Evolutionary conservation across 2,329 filamentous ascomycete genomes (phyloP).

Genomic region (Aureobasidium sp.): DNA sequence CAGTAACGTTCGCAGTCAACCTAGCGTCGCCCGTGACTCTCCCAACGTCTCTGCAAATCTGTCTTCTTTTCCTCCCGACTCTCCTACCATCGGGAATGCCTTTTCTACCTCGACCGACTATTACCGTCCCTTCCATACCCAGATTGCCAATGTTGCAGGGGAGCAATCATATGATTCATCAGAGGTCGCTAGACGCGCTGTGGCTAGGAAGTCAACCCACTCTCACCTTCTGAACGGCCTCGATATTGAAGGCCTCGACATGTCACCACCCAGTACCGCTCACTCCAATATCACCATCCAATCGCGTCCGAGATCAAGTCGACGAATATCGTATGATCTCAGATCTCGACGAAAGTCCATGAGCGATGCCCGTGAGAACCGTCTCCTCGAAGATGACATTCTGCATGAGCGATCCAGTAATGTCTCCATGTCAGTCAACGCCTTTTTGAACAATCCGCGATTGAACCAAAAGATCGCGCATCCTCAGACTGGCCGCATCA

Average conservation of each 20-base stretch:
- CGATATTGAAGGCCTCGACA: constrained; percentile 16
- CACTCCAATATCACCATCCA: background rate
- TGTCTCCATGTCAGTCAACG: constrained; percentile 77
- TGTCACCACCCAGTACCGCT: constrained; percentile 8
- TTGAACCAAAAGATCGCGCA: constrained; percentile 83
- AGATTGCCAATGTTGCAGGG: constrained; percentile 1
- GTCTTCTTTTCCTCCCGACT: constrained; percentile 11
- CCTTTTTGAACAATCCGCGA: constrained; percentile 73
- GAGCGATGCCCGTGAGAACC: constrained; percentile 29
- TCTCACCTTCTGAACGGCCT: constrained; percentile 5
- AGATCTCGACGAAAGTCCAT: constrained; percentile 26
- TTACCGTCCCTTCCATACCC: constrained; percentile 6
- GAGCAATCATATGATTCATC: constrained; percentile 9
- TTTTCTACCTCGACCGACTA: constrained; percentile 2
- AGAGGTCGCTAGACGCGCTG: constrained; percentile 9
- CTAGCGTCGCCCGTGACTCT: constrained; percentile 4
- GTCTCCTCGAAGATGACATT: constrained; percentile 30
- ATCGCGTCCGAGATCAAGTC: background rate
- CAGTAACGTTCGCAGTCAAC: background rate
- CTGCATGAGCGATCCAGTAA: constrained; percentile 61
- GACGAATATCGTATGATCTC: constrained; percentile 10
- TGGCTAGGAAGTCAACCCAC: constrained; percentile 5
- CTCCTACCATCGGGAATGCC: constrained; percentile 9
- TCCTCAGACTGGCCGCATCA: constrained; percentile 75
- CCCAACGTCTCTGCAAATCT: constrained; percentile 8